These are phyloP conservation scores for Yamadazyma sp. DNA, from an alignment of 805 yeast genomes.

Conservation along the genomic window DNA sequence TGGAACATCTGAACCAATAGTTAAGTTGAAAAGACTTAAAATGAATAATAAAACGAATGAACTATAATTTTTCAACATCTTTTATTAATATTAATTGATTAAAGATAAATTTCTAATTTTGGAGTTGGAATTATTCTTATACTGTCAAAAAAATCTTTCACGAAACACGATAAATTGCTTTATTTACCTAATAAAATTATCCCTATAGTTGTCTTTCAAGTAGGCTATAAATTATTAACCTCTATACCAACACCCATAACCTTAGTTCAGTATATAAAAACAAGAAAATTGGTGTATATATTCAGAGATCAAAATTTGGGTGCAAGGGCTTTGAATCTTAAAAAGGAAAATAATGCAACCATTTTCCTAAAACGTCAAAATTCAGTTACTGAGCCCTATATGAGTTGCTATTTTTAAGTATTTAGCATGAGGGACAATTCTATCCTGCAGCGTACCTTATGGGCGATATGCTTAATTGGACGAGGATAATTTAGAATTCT, in stretches of 20 bases:
- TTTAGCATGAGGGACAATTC: too few relatives aligned
- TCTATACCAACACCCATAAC: conserved; percentile 4
- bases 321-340: conserved; percentile 9
- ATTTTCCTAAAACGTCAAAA: conserved; percentile 1
- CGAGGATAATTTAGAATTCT: too few relatives aligned
- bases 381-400: too few relatives aligned
- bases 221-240: conserved; percentile 7
- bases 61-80: conserved; percentile 4
- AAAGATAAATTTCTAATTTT: not conserved
- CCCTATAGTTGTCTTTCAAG: too few relatives aligned
- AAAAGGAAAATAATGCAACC: conserved; percentile 6
- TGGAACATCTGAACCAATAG: conserved; percentile 19
- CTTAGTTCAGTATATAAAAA: not conserved
- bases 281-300: not conserved
- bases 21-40: conserved; percentile 1
- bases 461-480: too few relatives aligned
- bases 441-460: too few relatives aligned
- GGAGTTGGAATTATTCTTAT: conserved; percentile 2
- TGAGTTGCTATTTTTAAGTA: too few relatives aligned
- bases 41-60: conserved; percentile 13
- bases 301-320: conserved; percentile 4
- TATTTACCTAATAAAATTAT: conserved; percentile 6
- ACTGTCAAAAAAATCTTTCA: conserved; percentile 1
- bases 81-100: too few relatives aligned
- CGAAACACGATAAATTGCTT: conserved; percentile 10